Evolutionary conservation across 2,329 filamentous ascomycete species (phyloP), one percentile per base, ranked within the genome.

Genomic region (Neofusicoccum laricinum): DNA sequence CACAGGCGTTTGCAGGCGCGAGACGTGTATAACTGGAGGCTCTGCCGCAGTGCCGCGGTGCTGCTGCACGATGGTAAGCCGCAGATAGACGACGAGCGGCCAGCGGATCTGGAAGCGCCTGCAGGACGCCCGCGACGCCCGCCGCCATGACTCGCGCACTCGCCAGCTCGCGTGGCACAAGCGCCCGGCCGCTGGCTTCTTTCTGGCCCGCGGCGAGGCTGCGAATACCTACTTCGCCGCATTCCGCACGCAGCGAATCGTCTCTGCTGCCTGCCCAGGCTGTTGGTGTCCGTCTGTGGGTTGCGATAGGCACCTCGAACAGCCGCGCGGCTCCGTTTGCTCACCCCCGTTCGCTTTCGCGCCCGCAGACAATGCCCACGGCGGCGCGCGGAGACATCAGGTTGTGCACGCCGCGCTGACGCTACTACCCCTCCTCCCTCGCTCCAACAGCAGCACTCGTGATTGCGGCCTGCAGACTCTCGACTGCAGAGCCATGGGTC

Each of bases 401-500:
- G 51, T 55, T 55, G 53, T 45, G 53, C 53, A 45, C 48, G 55
- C 41, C 41, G 40, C 55, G 55, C 55, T 59, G 55, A 59, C 55
- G 55, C 55, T 59, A 59, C 55, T 59, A 59, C 55, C 55, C 55
- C 55, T 59, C 55, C 55, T 59, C 55, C 41, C 55, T 59, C 55
- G 55, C n/a, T 46, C 55, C 55, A 59, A 17, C 25, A 58, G n/a
- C 25, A 59, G 55, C 55, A 34, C 55, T 32, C 55, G 41, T 48
- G 55, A 59, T 46, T 59, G 40, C 55, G 41, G 55, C 55, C 30
- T 46, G 30, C 55, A 36, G 25, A 14, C 43, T 17, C 38, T 34
- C 10, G 40, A 45, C n/a, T 21, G 41, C 41, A 21, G 41, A 21
- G 40, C 40, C 55, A 34, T 59, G 55, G 25, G 36, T 48, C 55